A percentile compares a stretch with the other conserved stretches of the same genome.
Evolutionary conservation across 2,329 filamentous ascomycete species (phyloP).

Genomic region (Mollisiaceae sp.): DNA sequence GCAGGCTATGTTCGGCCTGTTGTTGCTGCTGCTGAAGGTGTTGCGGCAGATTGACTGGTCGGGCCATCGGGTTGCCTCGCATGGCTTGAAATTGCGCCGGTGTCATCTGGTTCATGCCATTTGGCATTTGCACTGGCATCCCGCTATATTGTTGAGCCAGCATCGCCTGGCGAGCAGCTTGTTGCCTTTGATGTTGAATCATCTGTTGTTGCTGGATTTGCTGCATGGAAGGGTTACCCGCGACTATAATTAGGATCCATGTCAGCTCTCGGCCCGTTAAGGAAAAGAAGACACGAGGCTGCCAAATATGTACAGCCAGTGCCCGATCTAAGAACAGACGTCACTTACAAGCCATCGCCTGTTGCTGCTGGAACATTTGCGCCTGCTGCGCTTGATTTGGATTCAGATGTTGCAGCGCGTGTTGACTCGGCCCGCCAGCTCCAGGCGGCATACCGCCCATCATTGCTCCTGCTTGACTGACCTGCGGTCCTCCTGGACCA

Average conservation of each 20-base stretch:
- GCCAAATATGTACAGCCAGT: neutral
- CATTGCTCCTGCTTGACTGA: constrained; percentile 71
- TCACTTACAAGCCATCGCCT: constrained; percentile 35
- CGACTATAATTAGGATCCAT: constrained; percentile 30
- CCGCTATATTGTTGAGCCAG: constrained; percentile 60
- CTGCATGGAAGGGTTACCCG: constrained; percentile 44
- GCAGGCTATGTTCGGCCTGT: constrained; percentile 45
- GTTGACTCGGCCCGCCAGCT: constrained; percentile 60
- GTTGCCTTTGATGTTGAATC: constrained; percentile 51
- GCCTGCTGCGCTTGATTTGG: constrained; percentile 52
- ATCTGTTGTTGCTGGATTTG: constrained; percentile 60
- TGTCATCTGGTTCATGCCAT: constrained; percentile 58
- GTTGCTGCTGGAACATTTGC: constrained; percentile 33
- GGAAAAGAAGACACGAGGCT: constrained; percentile 1
- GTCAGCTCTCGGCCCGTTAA: constrained; percentile 31
- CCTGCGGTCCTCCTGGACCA: constrained; percentile 70
- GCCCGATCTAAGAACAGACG: neutral
- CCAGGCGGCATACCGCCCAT: constrained; percentile 79
- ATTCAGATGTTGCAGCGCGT: constrained; percentile 74
- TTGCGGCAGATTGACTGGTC: constrained; percentile 52
- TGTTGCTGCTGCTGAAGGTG: constrained; percentile 50
- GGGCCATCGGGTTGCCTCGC: constrained; percentile 48
- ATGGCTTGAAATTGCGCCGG: constrained; percentile 58
- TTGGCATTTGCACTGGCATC: constrained; percentile 58
- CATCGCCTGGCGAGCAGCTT: constrained; percentile 54